Conservation (phyloP, 371 early-diverging fungal genomes). For the Mortierella sp. region DNA sequence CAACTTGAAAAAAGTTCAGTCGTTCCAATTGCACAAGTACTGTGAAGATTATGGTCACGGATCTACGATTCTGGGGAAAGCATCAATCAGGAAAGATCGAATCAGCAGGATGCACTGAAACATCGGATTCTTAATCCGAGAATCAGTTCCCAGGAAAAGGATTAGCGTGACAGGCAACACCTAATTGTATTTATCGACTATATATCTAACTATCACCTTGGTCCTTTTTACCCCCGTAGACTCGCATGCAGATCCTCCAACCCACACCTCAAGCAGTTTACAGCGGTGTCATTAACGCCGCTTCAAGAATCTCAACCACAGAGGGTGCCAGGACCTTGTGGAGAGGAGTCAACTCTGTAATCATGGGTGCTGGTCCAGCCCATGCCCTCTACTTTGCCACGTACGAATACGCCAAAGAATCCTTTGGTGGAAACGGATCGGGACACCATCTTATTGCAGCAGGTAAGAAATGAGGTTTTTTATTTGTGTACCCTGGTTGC, state of each 20-base stretch:
- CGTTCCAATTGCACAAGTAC: too few species aligned
- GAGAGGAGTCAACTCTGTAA: conserved; percentile 93
- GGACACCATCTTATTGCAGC: conserved; percentile 76
- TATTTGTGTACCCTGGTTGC: neutral
- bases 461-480: conserved; percentile 56
- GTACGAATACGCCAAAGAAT: conserved; percentile 90
- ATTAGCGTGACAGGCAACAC: neutral
- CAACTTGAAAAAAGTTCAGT: neutral
- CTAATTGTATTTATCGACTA: neutral
- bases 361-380: conserved; percentile 96
- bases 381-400: conserved; percentile 97
- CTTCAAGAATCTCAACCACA: conserved; percentile 73
- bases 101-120: conserved; percentile 4
- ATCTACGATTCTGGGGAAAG: conserved; percentile 61
- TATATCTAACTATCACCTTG: neutral
- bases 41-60: neutral
- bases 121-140: neutral
- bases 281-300: conserved; percentile 72
- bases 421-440: conserved; percentile 67
- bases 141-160: neutral
- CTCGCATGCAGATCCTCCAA: conserved; percentile 89
- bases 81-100: neutral
- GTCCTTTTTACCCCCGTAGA: conserved; percentile 62
- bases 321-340: conserved; percentile 88
- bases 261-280: conserved; percentile 74